Percentiles rank a stretch among this genome's conserved stretches.
Evolutionary conservation across 352 stramenopile species (phyloP).

Genomic region (Pythium plurisporium): DNA sequence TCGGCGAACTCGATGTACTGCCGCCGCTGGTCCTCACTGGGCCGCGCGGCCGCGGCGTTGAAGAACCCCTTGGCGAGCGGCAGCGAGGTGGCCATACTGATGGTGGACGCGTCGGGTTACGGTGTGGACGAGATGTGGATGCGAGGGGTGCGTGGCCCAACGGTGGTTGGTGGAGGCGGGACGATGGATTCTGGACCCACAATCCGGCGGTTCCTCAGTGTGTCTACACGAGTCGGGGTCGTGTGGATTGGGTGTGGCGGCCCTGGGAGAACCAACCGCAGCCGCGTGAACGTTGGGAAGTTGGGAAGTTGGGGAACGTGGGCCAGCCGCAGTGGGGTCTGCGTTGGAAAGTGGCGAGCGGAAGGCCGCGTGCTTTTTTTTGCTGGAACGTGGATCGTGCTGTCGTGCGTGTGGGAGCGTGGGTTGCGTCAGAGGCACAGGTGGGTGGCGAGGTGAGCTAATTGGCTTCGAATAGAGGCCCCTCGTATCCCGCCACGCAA

Average conservation of each 20-base stretch:
- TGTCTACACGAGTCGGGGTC: too few relatives aligned
- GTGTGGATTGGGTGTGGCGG: too few relatives aligned
- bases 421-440: constrained; percentile 7
- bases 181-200: neutral
- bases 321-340: neutral
- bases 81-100: constrained; percentile 63
- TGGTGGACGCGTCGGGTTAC: too few relatives aligned
- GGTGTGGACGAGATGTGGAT: too few relatives aligned
- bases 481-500: too few relatives aligned
- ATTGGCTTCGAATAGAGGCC: constrained; percentile 7
- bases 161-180: neutral
- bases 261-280: too few relatives aligned
- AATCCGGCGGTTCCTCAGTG: too few relatives aligned
- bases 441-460: constrained; percentile 9
- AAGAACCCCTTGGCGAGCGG: constrained; percentile 77
- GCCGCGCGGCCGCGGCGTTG: constrained; percentile 44
- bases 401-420: constrained; percentile 15
- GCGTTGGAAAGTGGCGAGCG: constrained; percentile 2
- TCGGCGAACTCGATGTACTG: constrained; percentile 81
- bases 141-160: too few relatives aligned
- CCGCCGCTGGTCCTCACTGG: constrained; percentile 65
- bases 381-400: constrained; percentile 8
- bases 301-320: neutral
- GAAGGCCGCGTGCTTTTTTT: too few relatives aligned
- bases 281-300: neutral